Conservation (phyloP, 306 rosid genomes). For the Quercus engelmannii region DNA sequence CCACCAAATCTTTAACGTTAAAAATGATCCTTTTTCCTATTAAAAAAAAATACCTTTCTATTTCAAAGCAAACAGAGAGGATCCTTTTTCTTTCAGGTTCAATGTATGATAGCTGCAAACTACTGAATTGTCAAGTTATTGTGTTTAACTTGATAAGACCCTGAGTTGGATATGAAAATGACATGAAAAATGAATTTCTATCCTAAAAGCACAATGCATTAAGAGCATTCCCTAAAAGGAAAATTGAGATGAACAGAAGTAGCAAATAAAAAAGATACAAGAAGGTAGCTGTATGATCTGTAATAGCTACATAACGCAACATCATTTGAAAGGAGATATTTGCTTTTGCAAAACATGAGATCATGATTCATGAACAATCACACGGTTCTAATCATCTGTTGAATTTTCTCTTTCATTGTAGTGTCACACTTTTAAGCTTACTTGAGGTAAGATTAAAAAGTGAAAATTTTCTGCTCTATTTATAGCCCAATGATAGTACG, state of each 20-base stretch:
- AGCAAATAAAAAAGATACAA: background rate
- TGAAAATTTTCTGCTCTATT: background rate
- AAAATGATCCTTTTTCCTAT: too few species aligned
- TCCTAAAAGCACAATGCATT: conserved; percentile 3
- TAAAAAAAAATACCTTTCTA: too few species aligned
- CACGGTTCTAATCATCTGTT: conserved; percentile 12
- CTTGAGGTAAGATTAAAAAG: background rate
- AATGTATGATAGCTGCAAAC: background rate
- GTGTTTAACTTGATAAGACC: conserved; percentile 16
- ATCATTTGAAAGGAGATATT: background rate
- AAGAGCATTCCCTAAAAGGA: conserved; percentile 5
- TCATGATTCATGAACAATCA: conserved; percentile 13
- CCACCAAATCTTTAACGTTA: too few species aligned
- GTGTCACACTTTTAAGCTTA: background rate
- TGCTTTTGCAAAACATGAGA: background rate
- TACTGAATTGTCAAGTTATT: conserved; percentile 31
- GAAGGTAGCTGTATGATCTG: background rate
- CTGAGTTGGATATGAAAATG: conserved; percentile 28
- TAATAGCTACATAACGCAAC: conserved; percentile 5
- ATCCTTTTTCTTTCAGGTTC: background rate
- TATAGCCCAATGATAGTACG: background rate
- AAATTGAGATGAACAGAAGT: background rate
- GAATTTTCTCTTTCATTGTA: background rate
- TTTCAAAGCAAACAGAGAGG: too few species aligned
- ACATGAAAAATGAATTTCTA: conserved; percentile 25